Evolutionary conservation across 2,329 filamentous ascomycete genomes (phyloP), one percentile per base, ranked within the genome.

Genomic region (Fusarium nisikadoi): DNA sequence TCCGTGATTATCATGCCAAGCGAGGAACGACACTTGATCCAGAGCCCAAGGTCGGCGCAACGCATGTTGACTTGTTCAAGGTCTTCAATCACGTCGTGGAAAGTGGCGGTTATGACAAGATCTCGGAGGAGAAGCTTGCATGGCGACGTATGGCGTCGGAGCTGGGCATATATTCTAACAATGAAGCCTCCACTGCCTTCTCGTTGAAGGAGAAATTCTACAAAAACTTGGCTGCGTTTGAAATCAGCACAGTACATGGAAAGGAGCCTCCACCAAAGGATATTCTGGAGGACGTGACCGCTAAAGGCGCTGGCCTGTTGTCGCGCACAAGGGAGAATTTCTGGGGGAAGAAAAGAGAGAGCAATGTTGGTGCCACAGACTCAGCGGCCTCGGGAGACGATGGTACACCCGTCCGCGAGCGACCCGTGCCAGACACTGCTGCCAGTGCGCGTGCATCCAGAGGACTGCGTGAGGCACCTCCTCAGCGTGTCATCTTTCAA

Each of bases 131-230:
- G 80, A 96, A 95, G 84, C 88, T 97, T 72, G 92, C 93, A 56
- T 97, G 94, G 94, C 89, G 94, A 71, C 90, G 90, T 75, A 88
- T 97, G 76, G 93, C 92, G 17, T 87, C 91, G 58, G 91, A 94
- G 75, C 91, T 97, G 63, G 90, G 93, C 54, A 89, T 95, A 71
- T 90, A 90, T 78, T 91, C 90, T 62, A 87, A 88, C 76, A 94
- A 95, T 78, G 90, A 93, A 70, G 88, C 94, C 11, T 93, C 94
- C n/a, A 90, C 94, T 65, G 94, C 94, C 19, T 97, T 97, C 82
- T 89, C 92, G 65, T 85, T 97, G 62, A 97, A 97, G 83, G 92
- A 93, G 62, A 91, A 93, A 70, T 97, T 96, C 84, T 97, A 97
- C 85, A 95, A 94, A 81, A 94, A 95, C 77, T 88, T 97, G 47